Base-by-base conservation (phyloP, 176 grass and related monocot genomes). In the Oryza punctata region DNA sequence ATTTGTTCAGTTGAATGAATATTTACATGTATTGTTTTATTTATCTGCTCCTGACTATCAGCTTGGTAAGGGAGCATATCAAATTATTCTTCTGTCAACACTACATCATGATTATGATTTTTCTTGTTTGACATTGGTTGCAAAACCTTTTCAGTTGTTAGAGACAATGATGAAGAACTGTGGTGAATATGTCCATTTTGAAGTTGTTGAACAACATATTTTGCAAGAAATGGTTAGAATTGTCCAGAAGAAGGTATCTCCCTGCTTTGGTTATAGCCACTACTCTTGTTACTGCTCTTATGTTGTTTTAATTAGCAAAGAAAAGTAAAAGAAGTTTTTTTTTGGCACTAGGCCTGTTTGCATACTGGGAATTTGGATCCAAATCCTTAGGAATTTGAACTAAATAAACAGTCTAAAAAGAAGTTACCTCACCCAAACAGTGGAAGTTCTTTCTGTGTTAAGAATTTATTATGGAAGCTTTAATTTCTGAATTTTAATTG, bases 121-220 rank as follows among this genome's bases (percentile, higher is more conserved):
- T 85, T 63, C 38, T 24, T 46, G 37, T 3, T 73, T 79, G 5
- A 43, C 30, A 49, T 9, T 16, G 0, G 3, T 47, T 59, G 27
- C 14, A 18, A 52, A 76, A 28, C 44, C 24, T 75, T 75, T 87
- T 37, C 85, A 99, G 97, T 84, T 99, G 54, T 87, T 99, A 88
- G 97, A 99, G 78, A 96, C 97, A 78, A 81, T 99, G 91, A 90
- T 99, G 78, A 96, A 99, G 81, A 99, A 99, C 65, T 99, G 97
- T 81, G 83, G 87, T 38, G 91, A 94, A 50, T 69, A 94, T 10
- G 89, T 99, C 67, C 97, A 91, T 81, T 96, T 85, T 84, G 87
- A 99, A 91, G 86, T 99, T 82, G 89, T 77, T 84, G 83, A 96
- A 32, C 85, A 85, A 28, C 88, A 92, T 80, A 59, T 96, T 92